phyloP scores from a whole-genome alignment of 2,329 filamentous ascomycete genomes.

The Ascomycota sp. region DNA sequence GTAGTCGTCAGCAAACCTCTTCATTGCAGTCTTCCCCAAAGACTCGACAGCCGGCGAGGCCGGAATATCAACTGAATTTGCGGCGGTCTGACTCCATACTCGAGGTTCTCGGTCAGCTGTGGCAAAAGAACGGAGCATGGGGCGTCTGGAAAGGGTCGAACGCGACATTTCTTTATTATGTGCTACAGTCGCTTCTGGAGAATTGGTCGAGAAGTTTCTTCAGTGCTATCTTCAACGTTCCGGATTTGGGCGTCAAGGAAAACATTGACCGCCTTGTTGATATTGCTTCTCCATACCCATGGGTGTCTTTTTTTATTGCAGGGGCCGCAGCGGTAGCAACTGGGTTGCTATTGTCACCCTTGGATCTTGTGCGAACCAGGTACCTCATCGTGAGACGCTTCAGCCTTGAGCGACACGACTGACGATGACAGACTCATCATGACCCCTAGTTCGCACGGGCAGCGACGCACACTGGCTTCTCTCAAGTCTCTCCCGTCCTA shows the following conservation, averaged over 20 bases:
- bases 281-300: slow-evolving; percentile 57
- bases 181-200: slow-evolving; percentile 68
- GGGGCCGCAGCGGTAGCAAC: slow-evolving; percentile 44
- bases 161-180: slow-evolving; percentile 72
- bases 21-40: slow-evolving; percentile 11
- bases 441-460: slow-evolving; percentile 51
- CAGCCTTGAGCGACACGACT: slow-evolving; percentile 4
- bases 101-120: slow-evolving; percentile 69
- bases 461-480: slow-evolving; percentile 56
- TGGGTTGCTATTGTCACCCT: slow-evolving; percentile 58
- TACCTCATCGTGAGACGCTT: slow-evolving; percentile 6
- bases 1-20: slow-evolving; percentile 11
- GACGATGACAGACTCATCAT: slow-evolving; percentile 45
- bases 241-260: slow-evolving; percentile 55
- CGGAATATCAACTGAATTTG: slow-evolving; percentile 42
- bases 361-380: slow-evolving; percentile 72
- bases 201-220: slow-evolving; percentile 79
- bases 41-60: slow-evolving; percentile 14
- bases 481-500: slow-evolving; percentile 61
- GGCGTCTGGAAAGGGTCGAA: slow-evolving; percentile 92
- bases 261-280: slow-evolving; percentile 54
- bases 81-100: slow-evolving; percentile 59
- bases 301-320: slow-evolving; percentile 56
- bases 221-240: slow-evolving; percentile 75
- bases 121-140: slow-evolving; percentile 72